Percentiles rank a stretch among this genome's conserved stretches.
Evolutionary conservation across 2,329 filamentous ascomycete species (phyloP).

Genomic region (Diaporthe humulicola): DNA sequence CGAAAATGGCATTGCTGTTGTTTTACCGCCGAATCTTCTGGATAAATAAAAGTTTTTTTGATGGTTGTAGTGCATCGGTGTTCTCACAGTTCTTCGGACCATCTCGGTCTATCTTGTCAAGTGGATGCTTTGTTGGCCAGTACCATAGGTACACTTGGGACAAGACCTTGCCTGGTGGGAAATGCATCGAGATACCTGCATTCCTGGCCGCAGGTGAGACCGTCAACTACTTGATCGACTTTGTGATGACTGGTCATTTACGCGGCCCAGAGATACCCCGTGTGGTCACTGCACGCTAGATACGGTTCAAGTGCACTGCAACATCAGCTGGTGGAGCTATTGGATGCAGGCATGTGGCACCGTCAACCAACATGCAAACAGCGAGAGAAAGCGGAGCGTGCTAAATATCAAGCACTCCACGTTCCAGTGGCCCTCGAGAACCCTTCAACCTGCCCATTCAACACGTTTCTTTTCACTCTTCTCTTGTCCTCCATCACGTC

Average conservation of each 20-base stretch:
- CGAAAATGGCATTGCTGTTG: not conserved
- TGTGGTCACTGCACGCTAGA: too few relatives aligned
- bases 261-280: too few relatives aligned
- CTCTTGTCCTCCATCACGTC: not conserved
- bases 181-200: not conserved
- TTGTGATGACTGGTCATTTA: not conserved
- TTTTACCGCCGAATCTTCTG: not conserved
- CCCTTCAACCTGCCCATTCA: not conserved
- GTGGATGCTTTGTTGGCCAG: not conserved
- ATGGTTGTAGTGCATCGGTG: not conserved
- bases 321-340: too few relatives aligned
- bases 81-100: not conserved
- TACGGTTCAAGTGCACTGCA: too few relatives aligned
- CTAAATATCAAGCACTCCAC: too few relatives aligned
- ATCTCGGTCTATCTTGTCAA: not conserved
- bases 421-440: too few relatives aligned
- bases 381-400: too few relatives aligned
- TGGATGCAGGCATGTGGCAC: too few relatives aligned
- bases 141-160: not conserved
- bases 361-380: too few relatives aligned
- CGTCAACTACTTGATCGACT: not conserved
- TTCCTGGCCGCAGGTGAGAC: not conserved
- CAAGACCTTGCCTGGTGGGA: not conserved
- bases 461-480: not conserved
- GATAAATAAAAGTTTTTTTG: not conserved